phyloP scores from a whole-genome alignment of 352 stramenopile genomes.

The Globisporangium perplexum region DNA sequence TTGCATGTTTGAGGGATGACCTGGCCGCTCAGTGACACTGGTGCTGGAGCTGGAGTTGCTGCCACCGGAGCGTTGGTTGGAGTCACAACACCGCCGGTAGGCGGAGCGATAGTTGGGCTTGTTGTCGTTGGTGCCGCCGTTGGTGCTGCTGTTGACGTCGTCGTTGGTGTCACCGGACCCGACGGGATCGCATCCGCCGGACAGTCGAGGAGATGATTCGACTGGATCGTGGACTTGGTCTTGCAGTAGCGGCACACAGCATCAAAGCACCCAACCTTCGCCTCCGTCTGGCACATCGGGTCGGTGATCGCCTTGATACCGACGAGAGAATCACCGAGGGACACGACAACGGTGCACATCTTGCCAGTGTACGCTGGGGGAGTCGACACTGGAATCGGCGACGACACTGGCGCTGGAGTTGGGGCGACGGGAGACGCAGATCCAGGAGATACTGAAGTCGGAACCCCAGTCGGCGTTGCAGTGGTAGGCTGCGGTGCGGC shows the following conservation, averaged over 20 bases:
- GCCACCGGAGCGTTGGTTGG: not conserved
- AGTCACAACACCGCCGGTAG: not conserved
- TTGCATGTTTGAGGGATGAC: constrained; percentile 6
- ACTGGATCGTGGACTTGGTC: constrained; percentile 4
- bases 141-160: not conserved
- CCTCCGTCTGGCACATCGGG: constrained; percentile 2
- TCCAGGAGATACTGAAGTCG: not conserved
- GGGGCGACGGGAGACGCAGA: not conserved
- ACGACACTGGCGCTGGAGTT: not conserved
- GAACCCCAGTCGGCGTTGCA: not conserved
- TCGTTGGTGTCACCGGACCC: not conserved
- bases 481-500: not conserved
- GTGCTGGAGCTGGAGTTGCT: not conserved
- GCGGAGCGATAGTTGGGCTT: not conserved
- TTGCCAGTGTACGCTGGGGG: not conserved
- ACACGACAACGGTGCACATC: constrained; percentile 1
- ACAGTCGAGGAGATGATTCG: constrained; percentile 9
- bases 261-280: constrained; percentile 9
- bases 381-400: not conserved
- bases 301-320: constrained; percentile 12
- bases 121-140: not conserved
- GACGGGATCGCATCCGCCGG: not conserved
- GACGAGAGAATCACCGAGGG: constrained; percentile 4
- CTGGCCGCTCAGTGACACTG: not conserved
- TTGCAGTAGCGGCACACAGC: constrained; percentile 15